These are phyloP conservation scores for Alternaria gansuensis DNA, from an alignment of 2,329 filamentous ascomycete genomes.

Conservation along the genomic window DNA sequence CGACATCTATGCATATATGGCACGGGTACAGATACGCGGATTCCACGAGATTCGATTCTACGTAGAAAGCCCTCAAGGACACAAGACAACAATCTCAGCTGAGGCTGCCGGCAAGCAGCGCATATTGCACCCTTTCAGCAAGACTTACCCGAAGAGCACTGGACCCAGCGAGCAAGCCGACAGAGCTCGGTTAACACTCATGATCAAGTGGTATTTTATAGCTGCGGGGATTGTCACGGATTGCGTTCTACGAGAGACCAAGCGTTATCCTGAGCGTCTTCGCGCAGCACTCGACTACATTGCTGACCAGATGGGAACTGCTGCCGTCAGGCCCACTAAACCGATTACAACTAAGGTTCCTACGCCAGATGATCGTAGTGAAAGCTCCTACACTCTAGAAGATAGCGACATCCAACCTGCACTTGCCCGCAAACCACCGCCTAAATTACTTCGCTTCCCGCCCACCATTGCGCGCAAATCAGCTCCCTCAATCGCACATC, in stretches of 20 bases:
- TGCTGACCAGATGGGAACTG: constrained; percentile 20
- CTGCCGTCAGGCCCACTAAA: constrained; percentile 10
- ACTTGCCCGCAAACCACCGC: constrained; percentile 5
- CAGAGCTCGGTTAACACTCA: constrained; percentile 12
- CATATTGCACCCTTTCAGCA: constrained; percentile 27
- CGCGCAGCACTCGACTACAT: constrained; percentile 15
- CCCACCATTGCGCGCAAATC: constrained; percentile 6
- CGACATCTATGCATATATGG: constrained; percentile 26
- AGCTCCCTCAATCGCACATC: background rate
- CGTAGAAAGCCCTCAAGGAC: constrained; percentile 1
- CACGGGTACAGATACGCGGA: background rate
- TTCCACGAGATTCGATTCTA: constrained; percentile 21
- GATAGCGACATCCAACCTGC: constrained; percentile 11
- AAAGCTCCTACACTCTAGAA: constrained; percentile 8
- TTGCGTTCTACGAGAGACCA: constrained; percentile 22
- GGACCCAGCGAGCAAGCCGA: constrained; percentile 8
- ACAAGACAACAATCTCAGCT: background rate
- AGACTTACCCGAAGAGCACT: constrained; percentile 15
- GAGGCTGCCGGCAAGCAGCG: constrained; percentile 16
- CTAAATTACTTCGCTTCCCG: background rate
- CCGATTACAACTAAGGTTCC: background rate
- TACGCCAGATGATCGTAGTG: constrained; percentile 1
- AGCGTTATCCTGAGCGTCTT: constrained; percentile 20
- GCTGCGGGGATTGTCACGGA: constrained; percentile 24
- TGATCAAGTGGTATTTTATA: constrained; percentile 26